These are phyloP conservation scores for Modicella reniformis DNA, from an alignment of 371 early-diverging fungal species.

Conservation along the genomic window DNA sequence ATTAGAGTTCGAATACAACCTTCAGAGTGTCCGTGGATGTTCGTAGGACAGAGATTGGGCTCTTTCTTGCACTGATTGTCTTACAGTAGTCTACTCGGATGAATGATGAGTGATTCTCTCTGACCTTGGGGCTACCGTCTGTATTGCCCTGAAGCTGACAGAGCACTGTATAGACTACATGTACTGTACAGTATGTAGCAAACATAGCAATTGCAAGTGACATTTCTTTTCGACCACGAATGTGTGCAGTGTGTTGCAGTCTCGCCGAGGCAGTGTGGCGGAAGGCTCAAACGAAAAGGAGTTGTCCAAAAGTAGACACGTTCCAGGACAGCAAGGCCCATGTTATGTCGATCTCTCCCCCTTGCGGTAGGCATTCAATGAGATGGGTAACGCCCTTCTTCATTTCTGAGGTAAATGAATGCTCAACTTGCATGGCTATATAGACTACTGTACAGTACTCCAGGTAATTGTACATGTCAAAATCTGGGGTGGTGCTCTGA, in stretches of 20 bases:
- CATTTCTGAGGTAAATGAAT: neutral
- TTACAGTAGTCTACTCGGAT: neutral
- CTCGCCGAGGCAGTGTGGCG: too few species aligned
- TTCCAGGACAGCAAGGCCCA: too few species aligned
- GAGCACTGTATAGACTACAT: too few species aligned
- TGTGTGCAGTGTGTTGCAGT: too few species aligned
- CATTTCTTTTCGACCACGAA: too few species aligned
- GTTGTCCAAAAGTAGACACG: slow-evolving; percentile 14
- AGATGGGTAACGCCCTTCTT: neutral
- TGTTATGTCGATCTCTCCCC: neutral
- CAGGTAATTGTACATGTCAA: neutral
- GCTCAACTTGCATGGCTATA: neutral
- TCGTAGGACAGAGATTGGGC: neutral
- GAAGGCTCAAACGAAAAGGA: neutral
- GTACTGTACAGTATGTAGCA: too few species aligned
- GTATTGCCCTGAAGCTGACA: too few species aligned
- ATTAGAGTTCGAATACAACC: neutral
- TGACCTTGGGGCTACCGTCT: neutral
- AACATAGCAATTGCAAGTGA: too few species aligned
- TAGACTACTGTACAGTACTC: neutral
- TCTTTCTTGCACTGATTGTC: too few species aligned
- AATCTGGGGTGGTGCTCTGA: slow-evolving; percentile 1
- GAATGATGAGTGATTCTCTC: neutral
- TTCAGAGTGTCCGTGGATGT: neutral
- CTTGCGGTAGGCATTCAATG: neutral